Evolutionary conservation across 805 yeast genomes (phyloP), one percentile per base, ranked within the genome.

Genomic region (Lachancea kluyveri): DNA sequence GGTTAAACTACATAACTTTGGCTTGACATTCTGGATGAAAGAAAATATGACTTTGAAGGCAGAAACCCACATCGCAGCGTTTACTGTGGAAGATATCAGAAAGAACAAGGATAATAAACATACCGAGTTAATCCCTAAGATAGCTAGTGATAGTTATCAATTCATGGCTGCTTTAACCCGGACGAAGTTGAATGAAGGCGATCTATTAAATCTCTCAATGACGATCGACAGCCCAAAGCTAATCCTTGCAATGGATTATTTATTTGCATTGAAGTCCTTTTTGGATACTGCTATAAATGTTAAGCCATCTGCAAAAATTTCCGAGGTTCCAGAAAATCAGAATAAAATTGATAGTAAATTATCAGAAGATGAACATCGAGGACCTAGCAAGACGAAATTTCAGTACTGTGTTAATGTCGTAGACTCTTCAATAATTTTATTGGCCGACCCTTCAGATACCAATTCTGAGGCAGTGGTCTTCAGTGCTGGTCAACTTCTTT

Each of bases 381-480:
- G 28, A 5, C 4, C 33, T 12, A 33, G 13, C 30, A 8, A 23
- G 14, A 36, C 44, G 2, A 46, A 50, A 18, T 27, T 74, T 15
- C 77, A 76, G 0, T 72, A 70, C 40, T 69, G 83, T 1, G 50
- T 90, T 21, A 86, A 83, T 47, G 59, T 92, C 24, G 75, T 77
- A 5, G 79, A 85, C 34, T 77, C 90, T 1, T 84, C 94, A 0
- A 65, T 90, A 12, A 74, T 85, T 12, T 59, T 92, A 18, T 59
- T 92, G 25, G 95, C 95, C 0, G 83, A 90, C 52, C 84, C 95
- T 0, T 68, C 79, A 1, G 64, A 68, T 6, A 52, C 58, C 2
- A 68, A 77, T 39, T 74, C 95, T 0, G 95, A 88, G 46, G 97
- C 97, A 0, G 71, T 90, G 39, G 96, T 90, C 2, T 80, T 92